Percentiles rank a stretch among this genome's conserved stretches.
Conservation (phyloP, 2,329 filamentous ascomycete species). For the Thelonectria blattea region DNA sequence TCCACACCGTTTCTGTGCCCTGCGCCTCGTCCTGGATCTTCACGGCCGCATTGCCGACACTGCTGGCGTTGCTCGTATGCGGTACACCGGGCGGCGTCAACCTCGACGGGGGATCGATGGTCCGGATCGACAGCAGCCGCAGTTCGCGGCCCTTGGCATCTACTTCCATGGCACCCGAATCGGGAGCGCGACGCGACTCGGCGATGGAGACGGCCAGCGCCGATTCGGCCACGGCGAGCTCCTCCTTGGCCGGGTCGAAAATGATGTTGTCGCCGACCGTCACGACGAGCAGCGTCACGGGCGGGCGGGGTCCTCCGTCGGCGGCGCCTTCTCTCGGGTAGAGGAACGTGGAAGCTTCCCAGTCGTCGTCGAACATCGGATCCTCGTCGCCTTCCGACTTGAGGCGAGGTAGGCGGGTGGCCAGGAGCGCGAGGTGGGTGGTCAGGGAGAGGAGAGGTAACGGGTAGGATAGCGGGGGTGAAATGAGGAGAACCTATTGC, state of each 20-base stretch:
- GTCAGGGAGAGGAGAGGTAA: conserved; percentile 91
- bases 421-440: conserved; percentile 89
- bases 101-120: conserved; percentile 75
- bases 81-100: conserved; percentile 74
- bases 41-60: conserved; percentile 40
- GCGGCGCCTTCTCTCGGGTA: conserved; percentile 63
- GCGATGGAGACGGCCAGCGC: conserved; percentile 85
- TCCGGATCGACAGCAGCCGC: conserved; percentile 71
- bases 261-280: conserved; percentile 86
- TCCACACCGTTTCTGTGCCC: conserved; percentile 79
- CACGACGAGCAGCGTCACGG: conserved; percentile 89
- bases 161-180: conserved; percentile 47
- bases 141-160: conserved; percentile 53
- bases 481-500: conserved; percentile 83
- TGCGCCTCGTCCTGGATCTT: conserved; percentile 56
- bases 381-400: conserved; percentile 94
- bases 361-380: conserved; percentile 97
- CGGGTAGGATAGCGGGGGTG: conserved; percentile 90
- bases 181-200: conserved; percentile 44
- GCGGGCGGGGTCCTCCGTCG: conserved; percentile 62
- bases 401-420: conserved; percentile 81
- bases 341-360: conserved; percentile 80
- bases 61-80: conserved; percentile 62
- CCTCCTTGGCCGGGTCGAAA: conserved; percentile 90
- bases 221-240: conserved; percentile 90